Evolutionary conservation across 106 monocot genomes (phyloP).

Genomic region (Acanthochlamys bracteata): DNA sequence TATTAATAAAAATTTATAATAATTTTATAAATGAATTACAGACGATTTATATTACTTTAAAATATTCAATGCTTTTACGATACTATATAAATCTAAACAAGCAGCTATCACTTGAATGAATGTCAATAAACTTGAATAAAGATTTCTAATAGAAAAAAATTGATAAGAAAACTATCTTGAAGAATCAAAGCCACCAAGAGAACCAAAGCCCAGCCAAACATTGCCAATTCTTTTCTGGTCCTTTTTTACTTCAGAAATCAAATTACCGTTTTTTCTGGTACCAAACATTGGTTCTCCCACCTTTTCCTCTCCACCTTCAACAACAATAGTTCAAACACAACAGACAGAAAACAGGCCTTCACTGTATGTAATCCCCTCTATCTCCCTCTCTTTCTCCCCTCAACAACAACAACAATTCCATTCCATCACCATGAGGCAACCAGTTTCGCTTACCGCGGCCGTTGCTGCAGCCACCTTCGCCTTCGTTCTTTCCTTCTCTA

Average conservation of each 20-base stretch:
- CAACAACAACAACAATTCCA: background rate
- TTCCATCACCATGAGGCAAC: background rate
- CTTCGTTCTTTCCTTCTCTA: conserved; percentile 7
- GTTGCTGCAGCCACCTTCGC: background rate
- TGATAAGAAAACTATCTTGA: too few relatives aligned
- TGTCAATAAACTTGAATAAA: too few relatives aligned
- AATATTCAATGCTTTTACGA: too few relatives aligned
- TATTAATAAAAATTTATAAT: too few relatives aligned
- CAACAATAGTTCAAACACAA: background rate
- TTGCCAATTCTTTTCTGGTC: too few relatives aligned
- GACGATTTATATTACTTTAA: too few relatives aligned
- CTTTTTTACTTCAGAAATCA: too few relatives aligned
- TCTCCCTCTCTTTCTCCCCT: background rate
- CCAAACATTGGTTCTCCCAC: background rate
- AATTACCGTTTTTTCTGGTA: background rate
- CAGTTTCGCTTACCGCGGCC: background rate
- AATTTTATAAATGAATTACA: too few relatives aligned
- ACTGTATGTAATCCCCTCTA: background rate
- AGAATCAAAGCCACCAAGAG: too few relatives aligned
- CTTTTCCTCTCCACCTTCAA: conserved; percentile 2
- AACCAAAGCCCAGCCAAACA: background rate
- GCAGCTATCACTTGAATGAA: too few relatives aligned
- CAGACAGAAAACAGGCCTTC: background rate
- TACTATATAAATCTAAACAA: too few relatives aligned
- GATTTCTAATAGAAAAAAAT: too few relatives aligned